phyloP scores from a whole-genome alignment of 1,284 basidiomycete genomes.

The Ceratobasidium theobromae region DNA sequence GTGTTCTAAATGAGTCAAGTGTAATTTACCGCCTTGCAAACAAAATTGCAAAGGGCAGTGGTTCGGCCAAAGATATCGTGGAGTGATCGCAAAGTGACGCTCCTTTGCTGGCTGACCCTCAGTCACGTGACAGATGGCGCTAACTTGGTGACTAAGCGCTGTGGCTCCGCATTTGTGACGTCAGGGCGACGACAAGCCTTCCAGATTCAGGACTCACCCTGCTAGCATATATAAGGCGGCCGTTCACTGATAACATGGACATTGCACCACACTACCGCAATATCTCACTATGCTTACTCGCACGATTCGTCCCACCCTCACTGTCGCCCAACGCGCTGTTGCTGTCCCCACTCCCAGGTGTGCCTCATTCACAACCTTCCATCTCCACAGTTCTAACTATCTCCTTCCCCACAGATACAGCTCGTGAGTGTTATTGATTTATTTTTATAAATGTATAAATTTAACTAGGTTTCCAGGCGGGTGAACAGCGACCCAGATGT shows the following conservation, averaged over 20 bases:
- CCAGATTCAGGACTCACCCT: neutral
- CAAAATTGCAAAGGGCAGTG: slow-evolving; percentile 29
- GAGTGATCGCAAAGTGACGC: slow-evolving; percentile 26
- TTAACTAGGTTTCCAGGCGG: neutral
- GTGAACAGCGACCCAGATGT: slow-evolving; percentile 54
- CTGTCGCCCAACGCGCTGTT: neutral
- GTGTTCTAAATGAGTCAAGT: neutral
- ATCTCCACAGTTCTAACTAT: neutral
- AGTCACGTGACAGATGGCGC: slow-evolving; percentile 7
- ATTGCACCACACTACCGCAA: slow-evolving; percentile 4
- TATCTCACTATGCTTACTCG: neutral
- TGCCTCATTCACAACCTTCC: neutral
- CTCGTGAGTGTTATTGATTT: neutral
- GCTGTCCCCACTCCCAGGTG: neutral
- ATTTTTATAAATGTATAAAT: neutral
- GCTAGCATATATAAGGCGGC: neutral
- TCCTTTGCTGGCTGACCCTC: slow-evolving; percentile 4
- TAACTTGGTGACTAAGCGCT: neutral
- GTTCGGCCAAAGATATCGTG: slow-evolving; percentile 25
- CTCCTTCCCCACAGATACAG: neutral
- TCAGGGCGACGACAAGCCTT: slow-evolving; percentile 21
- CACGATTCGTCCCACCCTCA: slow-evolving; percentile 19
- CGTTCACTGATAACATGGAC: neutral
- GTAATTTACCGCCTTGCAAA: slow-evolving; percentile 27
- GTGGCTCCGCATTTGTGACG: slow-evolving; percentile 2